Conservation (phyloP, 176 grass and related monocot species). For the Melocanna baccifera region DNA sequence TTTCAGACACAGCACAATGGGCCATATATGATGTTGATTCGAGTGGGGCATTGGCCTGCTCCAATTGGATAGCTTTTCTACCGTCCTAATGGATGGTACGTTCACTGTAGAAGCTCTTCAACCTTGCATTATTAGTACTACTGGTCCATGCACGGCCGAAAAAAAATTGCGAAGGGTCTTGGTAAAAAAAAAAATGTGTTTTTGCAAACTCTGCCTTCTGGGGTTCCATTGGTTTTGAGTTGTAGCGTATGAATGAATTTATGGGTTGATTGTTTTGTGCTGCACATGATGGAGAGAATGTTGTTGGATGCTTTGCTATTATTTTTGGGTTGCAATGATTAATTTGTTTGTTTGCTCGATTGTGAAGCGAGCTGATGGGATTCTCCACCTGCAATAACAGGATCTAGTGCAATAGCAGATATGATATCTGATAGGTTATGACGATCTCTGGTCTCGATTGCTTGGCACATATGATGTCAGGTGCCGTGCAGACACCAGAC, state of each 20-base stretch:
- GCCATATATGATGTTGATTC: constrained; percentile 6
- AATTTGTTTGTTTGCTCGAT: constrained; percentile 27
- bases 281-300: background rate
- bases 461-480: background rate
- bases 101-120: background rate
- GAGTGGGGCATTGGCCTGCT: background rate
- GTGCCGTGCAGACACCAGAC: background rate
- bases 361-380: constrained; percentile 30
- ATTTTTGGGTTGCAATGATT: constrained; percentile 2
- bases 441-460: background rate
- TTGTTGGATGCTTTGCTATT: background rate
- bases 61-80: background rate
- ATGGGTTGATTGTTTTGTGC: background rate
- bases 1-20: constrained; percentile 21
- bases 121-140: background rate
- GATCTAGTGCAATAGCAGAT: background rate
- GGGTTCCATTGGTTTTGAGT: background rate
- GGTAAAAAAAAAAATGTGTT: background rate
- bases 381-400: background rate
- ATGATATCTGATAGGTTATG: background rate
- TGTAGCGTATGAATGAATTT: background rate
- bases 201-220: background rate
- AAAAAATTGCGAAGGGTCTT: background rate
- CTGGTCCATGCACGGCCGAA: background rate
- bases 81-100: background rate